Evolutionary conservation across 805 yeast genomes (phyloP).

Genomic region (Blastobotrys attinorum): DNA sequence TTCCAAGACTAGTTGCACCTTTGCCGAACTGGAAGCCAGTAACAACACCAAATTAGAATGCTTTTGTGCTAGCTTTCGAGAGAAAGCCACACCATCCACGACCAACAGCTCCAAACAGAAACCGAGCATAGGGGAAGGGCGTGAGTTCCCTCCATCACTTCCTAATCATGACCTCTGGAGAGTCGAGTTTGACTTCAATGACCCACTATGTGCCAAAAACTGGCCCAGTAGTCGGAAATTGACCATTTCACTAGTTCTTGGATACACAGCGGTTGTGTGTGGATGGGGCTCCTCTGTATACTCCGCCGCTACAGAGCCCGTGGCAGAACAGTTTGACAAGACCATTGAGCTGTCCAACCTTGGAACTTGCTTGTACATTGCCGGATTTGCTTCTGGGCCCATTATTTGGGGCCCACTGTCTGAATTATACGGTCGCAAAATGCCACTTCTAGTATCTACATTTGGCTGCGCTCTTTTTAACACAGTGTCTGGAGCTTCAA

Average conservation of each 20-base stretch:
- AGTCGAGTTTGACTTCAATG: constrained; percentile 66
- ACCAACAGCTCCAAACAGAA: constrained; percentile 8
- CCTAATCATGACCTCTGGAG: constrained; percentile 33
- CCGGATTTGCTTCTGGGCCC: constrained; percentile 85
- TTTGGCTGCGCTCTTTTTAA: constrained; percentile 42
- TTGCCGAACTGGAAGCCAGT: too few species aligned
- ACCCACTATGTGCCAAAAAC: constrained; percentile 74
- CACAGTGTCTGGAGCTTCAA: too few species aligned
- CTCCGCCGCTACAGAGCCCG: constrained; percentile 47
- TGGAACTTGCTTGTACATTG: constrained; percentile 63
- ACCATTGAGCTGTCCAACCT: constrained; percentile 51
- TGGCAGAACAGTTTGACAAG: constrained; percentile 43
- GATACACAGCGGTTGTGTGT: constrained; percentile 37
- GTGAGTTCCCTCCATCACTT: constrained; percentile 8
- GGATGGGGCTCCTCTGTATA: constrained; percentile 69
- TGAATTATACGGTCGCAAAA: constrained; percentile 62
- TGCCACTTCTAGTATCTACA: constrained; percentile 45
- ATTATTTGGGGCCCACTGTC: constrained; percentile 73
- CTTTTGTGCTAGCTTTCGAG: too few species aligned
- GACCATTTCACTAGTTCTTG: constrained; percentile 35
- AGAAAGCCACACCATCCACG: too few species aligned
- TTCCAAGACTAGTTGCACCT: too few species aligned
- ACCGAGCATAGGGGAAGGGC: constrained; percentile 6
- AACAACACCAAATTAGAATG: too few species aligned
- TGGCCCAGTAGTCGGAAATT: constrained; percentile 47